phyloP scores from a whole-genome alignment of 306 rosid genomes.

The Prunus padus region DNA sequence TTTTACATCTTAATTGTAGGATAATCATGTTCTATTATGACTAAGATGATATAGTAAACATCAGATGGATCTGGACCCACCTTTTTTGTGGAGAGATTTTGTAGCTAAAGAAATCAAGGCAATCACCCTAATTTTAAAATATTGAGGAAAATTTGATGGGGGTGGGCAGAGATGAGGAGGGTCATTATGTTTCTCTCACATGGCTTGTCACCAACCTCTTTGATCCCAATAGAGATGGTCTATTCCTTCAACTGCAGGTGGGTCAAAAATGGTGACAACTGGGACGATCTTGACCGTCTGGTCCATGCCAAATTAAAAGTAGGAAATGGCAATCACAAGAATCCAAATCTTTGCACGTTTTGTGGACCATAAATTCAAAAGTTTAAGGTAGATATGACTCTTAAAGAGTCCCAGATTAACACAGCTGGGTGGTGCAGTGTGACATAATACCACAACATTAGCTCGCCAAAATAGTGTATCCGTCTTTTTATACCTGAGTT shows the following conservation, averaged over 20 bases:
- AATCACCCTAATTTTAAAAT: constrained; percentile 29
- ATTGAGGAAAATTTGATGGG: constrained; percentile 46
- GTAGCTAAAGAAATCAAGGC: constrained; percentile 47
- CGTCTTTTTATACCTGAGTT: too few species aligned
- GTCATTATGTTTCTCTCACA: constrained; percentile 55
- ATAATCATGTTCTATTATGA: constrained; percentile 42
- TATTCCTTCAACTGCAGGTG: constrained; percentile 76
- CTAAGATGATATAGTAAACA: constrained; percentile 57
- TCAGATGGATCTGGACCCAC: constrained; percentile 73
- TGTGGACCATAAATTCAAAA: constrained; percentile 36
- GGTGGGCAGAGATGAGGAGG: constrained; percentile 41
- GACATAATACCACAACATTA: background rate
- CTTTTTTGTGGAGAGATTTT: constrained; percentile 32
- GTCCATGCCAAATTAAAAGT: constrained; percentile 38
- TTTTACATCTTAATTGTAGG: constrained; percentile 54
- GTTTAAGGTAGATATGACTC: constrained; percentile 33
- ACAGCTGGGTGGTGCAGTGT: constrained; percentile 2
- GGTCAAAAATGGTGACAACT: constrained; percentile 57
- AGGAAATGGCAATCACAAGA: constrained; percentile 49
- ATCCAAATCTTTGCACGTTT: constrained; percentile 48
- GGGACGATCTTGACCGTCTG: constrained; percentile 48
- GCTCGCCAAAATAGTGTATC: too few species aligned
- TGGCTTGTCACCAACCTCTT: constrained; percentile 60
- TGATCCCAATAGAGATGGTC: constrained; percentile 65
- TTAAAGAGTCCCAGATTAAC: constrained; percentile 41